Evolutionary conservation across 2,329 filamentous ascomycete species (phyloP).

Genomic region (Alternaria ventricosa): DNA sequence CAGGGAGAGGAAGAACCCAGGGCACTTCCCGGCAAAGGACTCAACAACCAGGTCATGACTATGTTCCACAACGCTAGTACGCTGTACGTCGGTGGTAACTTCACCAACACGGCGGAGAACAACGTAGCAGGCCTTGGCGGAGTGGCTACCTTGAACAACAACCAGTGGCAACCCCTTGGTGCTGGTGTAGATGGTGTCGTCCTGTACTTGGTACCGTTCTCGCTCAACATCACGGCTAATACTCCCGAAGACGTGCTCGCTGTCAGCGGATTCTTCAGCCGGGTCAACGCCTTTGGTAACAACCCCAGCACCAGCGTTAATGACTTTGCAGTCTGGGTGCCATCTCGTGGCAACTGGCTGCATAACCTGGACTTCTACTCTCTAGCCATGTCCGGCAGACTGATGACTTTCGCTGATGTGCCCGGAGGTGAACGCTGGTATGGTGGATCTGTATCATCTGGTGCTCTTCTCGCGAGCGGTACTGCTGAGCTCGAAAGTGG

Average conservation of each 20-base stretch:
- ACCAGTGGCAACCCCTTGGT: constrained; percentile 79
- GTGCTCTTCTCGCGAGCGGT: constrained; percentile 74
- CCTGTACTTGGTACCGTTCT: constrained; percentile 74
- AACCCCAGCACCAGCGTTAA: constrained; percentile 67
- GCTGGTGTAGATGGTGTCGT: constrained; percentile 86
- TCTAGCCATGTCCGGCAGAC: constrained; percentile 72
- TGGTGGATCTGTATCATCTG: constrained; percentile 81
- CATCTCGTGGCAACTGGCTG: constrained; percentile 84
- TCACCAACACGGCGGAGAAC: constrained; percentile 73
- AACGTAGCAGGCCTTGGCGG: constrained; percentile 71
- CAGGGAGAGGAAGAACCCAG: constrained; percentile 64
- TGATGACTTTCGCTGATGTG: constrained; percentile 74
- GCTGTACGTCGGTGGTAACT: constrained; percentile 80
- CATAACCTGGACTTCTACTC: constrained; percentile 72
- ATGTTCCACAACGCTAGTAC: constrained; percentile 70
- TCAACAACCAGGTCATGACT: constrained; percentile 79
- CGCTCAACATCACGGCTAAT: constrained; percentile 75
- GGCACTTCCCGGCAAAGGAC: constrained; percentile 70
- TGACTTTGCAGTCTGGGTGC: constrained; percentile 92
- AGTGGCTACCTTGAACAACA: constrained; percentile 74
- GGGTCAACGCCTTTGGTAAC: constrained; percentile 71
- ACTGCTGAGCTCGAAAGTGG: constrained; percentile 67
- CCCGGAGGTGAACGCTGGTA: constrained; percentile 69
- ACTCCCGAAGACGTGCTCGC: constrained; percentile 76
- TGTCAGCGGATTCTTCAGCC: constrained; percentile 79